phyloP scores from a whole-genome alignment of 306 rosid genomes.

The Prunus kanzakura region DNA sequence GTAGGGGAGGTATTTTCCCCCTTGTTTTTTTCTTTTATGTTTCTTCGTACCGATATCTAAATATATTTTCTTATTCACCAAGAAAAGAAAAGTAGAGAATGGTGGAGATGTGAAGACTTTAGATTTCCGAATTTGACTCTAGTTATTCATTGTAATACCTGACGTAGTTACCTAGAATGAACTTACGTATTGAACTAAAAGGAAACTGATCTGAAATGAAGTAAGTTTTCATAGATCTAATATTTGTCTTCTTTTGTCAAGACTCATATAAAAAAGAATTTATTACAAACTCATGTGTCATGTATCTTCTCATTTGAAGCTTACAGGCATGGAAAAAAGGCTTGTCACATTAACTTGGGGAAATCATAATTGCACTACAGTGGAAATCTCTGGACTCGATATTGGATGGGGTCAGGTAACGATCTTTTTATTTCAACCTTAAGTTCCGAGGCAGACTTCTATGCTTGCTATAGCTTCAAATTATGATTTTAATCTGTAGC shows the following conservation, averaged over 20 bases:
- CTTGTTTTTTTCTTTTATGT: background rate
- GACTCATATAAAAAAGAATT: background rate
- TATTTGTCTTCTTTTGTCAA: background rate
- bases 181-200: background rate
- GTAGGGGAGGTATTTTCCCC: background rate
- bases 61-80: background rate
- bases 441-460: background rate
- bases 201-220: background rate
- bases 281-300: slow-evolving; percentile 29
- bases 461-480: slow-evolving; percentile 23
- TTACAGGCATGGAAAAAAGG: slow-evolving; percentile 63
- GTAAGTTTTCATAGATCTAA: background rate
- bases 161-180: background rate
- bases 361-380: slow-evolving; percentile 52
- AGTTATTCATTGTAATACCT: background rate
- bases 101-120: background rate
- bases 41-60: too few relatives aligned
- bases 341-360: slow-evolving; percentile 66
- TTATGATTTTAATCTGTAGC: background rate
- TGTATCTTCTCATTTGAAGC: slow-evolving; percentile 51
- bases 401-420: slow-evolving; percentile 99
- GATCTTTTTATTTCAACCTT: slow-evolving; percentile 16
- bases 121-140: background rate
- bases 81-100: background rate
- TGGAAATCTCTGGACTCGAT: slow-evolving; percentile 92